Evolutionary conservation across 140 eudicot genomes (phyloP).

Genomic region (Anethum foeniculum): DNA sequence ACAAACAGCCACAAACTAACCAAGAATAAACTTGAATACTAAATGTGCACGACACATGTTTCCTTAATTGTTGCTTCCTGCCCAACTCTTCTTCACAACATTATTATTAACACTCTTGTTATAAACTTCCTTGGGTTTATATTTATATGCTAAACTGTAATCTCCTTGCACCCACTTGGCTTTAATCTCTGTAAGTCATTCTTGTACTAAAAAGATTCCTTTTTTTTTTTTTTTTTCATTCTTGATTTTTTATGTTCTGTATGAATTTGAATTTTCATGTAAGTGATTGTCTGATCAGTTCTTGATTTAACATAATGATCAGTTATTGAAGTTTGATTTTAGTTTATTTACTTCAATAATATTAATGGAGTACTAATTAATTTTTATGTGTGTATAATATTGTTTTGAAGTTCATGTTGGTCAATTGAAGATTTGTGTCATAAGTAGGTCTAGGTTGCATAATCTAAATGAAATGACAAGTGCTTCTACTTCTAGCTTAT

Average conservation of each 20-base stretch:
- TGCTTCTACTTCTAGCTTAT: constrained; percentile 1
- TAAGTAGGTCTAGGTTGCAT: neutral
- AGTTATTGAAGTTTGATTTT: neutral
- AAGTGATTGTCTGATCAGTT: neutral
- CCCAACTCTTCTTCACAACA: neutral
- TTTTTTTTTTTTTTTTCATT: neutral
- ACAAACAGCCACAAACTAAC: neutral
- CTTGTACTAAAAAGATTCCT: neutral
- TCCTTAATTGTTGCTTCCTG: neutral
- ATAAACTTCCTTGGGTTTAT: neutral
- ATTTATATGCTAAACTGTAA: neutral
- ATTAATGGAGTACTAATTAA: neutral
- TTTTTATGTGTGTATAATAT: neutral
- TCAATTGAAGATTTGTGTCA: neutral
- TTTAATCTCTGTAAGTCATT: neutral
- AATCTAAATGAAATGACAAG: neutral
- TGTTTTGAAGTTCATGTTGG: neutral
- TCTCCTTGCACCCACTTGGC: neutral
- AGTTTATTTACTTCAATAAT: neutral
- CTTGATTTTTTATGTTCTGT: neutral
- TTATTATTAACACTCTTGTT: neutral
- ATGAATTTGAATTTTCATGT: neutral
- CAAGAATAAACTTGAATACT: neutral
- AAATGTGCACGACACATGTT: constrained; percentile 8
- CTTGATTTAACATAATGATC: neutral